These are phyloP conservation scores for Lachancea cidri DNA, from an alignment of 805 yeast species.

Conservation along the genomic window DNA sequence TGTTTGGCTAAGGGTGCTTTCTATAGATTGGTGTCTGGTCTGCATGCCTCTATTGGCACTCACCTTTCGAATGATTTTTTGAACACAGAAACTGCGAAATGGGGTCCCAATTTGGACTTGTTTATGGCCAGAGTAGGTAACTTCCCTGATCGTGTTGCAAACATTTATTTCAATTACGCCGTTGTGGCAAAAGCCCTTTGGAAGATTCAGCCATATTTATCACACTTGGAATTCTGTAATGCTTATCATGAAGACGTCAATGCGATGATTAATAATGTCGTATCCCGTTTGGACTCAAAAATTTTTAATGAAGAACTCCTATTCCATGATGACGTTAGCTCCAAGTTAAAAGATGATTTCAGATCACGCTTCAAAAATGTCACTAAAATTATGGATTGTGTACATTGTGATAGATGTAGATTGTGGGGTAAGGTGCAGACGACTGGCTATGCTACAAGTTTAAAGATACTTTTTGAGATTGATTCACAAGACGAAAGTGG, in stretches of 20 bases:
- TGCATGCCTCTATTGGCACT: slow-evolving; percentile 93
- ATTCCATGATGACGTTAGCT: slow-evolving; percentile 41
- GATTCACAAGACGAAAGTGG: slow-evolving; percentile 42
- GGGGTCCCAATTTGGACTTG: slow-evolving; percentile 76
- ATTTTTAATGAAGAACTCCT: slow-evolving; percentile 48
- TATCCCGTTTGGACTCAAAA: slow-evolving; percentile 31
- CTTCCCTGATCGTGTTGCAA: slow-evolving; percentile 82
- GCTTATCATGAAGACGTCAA: slow-evolving; percentile 43
- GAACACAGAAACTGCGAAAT: slow-evolving; percentile 64
- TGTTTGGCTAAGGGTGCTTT: slow-evolving; percentile 87
- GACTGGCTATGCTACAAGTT: slow-evolving; percentile 95
- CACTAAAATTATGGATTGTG: slow-evolving; percentile 94
- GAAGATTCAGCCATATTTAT: slow-evolving; percentile 53
- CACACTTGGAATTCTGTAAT: slow-evolving; percentile 46
- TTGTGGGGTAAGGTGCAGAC: slow-evolving; percentile 98
- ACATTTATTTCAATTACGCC: slow-evolving; percentile 89
- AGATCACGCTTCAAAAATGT: slow-evolving; percentile 82
- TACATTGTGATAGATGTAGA: slow-evolving; percentile 95
- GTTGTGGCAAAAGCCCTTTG: slow-evolving; percentile 75
- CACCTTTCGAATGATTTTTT: slow-evolving; percentile 84
- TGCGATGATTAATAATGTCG: slow-evolving; percentile 37
- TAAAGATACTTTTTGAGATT: slow-evolving; percentile 81
- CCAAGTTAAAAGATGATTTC: slow-evolving; percentile 74
- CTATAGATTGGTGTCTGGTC: slow-evolving; percentile 80
- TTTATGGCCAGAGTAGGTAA: slow-evolving; percentile 89